These are phyloP conservation scores for Stagonosporopsis cucurbitacearum DNA, from an alignment of 2,329 filamentous ascomycete genomes.

Conservation along the genomic window DNA sequence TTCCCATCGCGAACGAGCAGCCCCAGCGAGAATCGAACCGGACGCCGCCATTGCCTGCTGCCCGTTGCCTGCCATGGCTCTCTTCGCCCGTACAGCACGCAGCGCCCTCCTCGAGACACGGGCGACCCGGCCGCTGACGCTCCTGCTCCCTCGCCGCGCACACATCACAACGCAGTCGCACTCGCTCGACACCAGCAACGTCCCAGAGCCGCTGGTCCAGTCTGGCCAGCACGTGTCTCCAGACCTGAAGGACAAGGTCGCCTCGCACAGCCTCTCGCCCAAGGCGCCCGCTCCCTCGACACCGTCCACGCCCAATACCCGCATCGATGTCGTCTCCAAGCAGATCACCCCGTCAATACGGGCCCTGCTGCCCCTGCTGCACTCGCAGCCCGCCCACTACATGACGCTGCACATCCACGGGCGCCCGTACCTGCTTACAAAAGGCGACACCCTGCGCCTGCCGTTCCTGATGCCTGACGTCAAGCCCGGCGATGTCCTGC, in stretches of 20 bases:
- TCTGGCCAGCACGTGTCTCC: slow-evolving; percentile 51
- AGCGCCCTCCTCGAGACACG: slow-evolving; percentile 67
- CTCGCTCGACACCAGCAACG: slow-evolving; percentile 46
- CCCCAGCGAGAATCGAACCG: not conserved
- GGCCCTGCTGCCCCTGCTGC: slow-evolving; percentile 72
- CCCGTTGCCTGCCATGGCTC: slow-evolving; percentile 40
- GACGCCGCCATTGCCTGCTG: not conserved
- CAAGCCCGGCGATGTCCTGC: slow-evolving; percentile 79
- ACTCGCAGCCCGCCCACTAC: slow-evolving; percentile 77
- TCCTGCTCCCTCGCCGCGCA: slow-evolving; percentile 60
- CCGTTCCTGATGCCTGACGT: slow-evolving; percentile 59
- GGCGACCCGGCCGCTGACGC: slow-evolving; percentile 52
- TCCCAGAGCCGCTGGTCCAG: slow-evolving; percentile 55
- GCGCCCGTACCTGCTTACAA: slow-evolving; percentile 77
- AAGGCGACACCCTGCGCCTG: slow-evolving; percentile 57
- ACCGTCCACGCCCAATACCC: slow-evolving; percentile 28
- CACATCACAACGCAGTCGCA: slow-evolving; percentile 53
- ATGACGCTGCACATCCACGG: slow-evolving; percentile 81
- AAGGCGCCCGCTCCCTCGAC: slow-evolving; percentile 22
- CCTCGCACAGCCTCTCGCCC: slow-evolving; percentile 24
- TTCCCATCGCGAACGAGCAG: slow-evolving; percentile 4
- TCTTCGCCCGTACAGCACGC: slow-evolving; percentile 61
- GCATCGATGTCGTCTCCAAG: slow-evolving; percentile 37
- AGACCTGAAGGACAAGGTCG: slow-evolving; percentile 32
- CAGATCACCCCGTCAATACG: slow-evolving; percentile 63